phyloP scores from a whole-genome alignment of 2,329 filamentous ascomycete species.

The Diplodia scrobiculata region DNA sequence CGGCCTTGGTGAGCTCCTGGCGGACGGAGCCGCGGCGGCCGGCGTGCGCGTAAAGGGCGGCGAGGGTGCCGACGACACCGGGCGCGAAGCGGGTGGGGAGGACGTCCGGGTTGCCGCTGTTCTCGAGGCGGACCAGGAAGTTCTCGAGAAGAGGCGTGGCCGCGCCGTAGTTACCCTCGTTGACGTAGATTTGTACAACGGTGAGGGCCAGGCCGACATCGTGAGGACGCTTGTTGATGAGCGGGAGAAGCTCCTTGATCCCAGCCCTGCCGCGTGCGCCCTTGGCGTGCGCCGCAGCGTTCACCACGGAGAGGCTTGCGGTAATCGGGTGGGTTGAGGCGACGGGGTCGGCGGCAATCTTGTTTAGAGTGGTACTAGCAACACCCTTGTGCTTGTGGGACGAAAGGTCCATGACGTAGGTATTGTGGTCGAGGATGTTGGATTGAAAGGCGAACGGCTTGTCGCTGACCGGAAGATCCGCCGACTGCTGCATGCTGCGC shows the following conservation, averaged over 20 bases:
- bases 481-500: conserved; percentile 58
- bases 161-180: conserved; percentile 68
- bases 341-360: conserved; percentile 35
- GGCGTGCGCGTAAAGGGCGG: conserved; percentile 76
- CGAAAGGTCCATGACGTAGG: conserved; percentile 65
- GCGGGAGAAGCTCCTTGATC: conserved; percentile 67
- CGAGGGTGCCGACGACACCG: conserved; percentile 76
- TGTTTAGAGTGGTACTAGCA: conserved; percentile 57
- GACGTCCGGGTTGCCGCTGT: conserved; percentile 58
- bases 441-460: conserved; percentile 73
- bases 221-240: conserved; percentile 72
- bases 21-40: conserved; percentile 73
- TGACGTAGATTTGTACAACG: conserved; percentile 77
- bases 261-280: conserved; percentile 66
- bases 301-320: conserved; percentile 63
- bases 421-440: conserved; percentile 63
- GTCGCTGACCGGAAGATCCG: conserved; percentile 57
- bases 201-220: conserved; percentile 81
- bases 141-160: conserved; percentile 75
- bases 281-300: conserved; percentile 73
- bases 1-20: conserved; percentile 74
- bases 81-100: conserved; percentile 78
- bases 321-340: conserved; percentile 54
- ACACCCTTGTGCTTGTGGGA: conserved; percentile 69
- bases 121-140: conserved; percentile 72